Percentiles rank a stretch among this genome's conserved stretches.
phyloP scores from a whole-genome alignment of 345 rosid species.

The Melastoma malabathricum region DNA sequence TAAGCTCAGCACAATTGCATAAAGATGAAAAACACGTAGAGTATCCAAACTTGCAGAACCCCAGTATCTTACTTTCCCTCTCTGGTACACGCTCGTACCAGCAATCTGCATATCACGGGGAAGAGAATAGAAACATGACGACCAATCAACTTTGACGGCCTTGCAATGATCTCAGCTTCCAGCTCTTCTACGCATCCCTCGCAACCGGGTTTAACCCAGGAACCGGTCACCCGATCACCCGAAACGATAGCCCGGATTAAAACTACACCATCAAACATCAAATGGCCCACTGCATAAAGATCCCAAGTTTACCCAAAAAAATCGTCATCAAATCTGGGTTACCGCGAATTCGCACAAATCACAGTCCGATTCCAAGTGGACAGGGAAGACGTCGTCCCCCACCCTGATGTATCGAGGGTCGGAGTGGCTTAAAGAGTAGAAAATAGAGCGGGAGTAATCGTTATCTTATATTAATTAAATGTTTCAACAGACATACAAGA shows the following conservation, averaged over 20 bases:
- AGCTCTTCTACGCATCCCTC: conserved; percentile 39
- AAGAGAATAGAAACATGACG: conserved; percentile 63
- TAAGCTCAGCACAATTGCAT: neutral
- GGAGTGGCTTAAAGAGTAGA: conserved; percentile 39
- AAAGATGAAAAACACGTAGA: neutral
- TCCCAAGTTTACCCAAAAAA: too few species aligned
- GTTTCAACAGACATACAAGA: too few species aligned
- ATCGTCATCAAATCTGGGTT: too few species aligned
- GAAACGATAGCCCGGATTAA: too few species aligned
- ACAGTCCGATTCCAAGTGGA: neutral
- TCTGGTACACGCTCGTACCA: conserved; percentile 48
- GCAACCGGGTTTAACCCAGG: conserved; percentile 58
- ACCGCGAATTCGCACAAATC: too few species aligned
- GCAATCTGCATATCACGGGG: conserved; percentile 65
- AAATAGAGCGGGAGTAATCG: too few species aligned
- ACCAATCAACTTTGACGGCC: conserved; percentile 56
- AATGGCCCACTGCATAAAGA: too few species aligned
- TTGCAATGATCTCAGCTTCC: conserved; percentile 55
- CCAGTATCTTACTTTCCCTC: conserved; percentile 46
- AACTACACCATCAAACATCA: too few species aligned
- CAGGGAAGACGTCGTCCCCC: neutral
- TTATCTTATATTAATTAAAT: too few species aligned
- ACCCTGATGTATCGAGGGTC: conserved; percentile 84
- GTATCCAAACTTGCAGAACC: neutral
- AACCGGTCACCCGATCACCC: neutral